These are phyloP conservation scores for Protomyces inundatus DNA, from an alignment of 1,139 yeast genomes.

Conservation along the genomic window DNA sequence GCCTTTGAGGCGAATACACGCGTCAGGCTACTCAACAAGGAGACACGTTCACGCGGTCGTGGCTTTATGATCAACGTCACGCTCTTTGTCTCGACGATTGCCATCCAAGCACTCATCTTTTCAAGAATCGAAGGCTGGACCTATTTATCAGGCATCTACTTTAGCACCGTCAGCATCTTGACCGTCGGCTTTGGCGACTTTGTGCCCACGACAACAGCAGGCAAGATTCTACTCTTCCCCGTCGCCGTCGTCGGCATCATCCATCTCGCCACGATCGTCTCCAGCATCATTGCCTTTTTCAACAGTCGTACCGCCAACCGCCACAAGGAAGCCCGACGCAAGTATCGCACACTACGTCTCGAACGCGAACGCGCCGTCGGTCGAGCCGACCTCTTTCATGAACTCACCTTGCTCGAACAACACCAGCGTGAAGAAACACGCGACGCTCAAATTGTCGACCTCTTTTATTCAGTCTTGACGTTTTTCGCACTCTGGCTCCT, in stretches of 20 bases:
- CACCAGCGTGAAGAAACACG: constrained; percentile 3
- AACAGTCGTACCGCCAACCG: not conserved
- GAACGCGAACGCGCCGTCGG: constrained; percentile 1
- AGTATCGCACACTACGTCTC: not conserved
- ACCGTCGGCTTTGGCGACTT: constrained; percentile 25
- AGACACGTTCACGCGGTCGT: constrained; percentile 13
- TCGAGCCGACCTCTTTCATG: constrained; percentile 1
- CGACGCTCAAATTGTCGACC: constrained; percentile 1
- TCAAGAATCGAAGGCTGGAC: constrained; percentile 19
- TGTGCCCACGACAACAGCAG: constrained; percentile 10
- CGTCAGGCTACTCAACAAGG: constrained; percentile 4
- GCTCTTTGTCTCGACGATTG: not conserved
- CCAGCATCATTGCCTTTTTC: constrained; percentile 13
- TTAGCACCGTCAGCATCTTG: constrained; percentile 3
- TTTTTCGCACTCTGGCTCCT: constrained; percentile 62
- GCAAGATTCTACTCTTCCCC: constrained; percentile 16
- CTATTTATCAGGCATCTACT: constrained; percentile 10
- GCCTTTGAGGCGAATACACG: constrained; percentile 6
- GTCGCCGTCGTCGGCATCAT: constrained; percentile 21
- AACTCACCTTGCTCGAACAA: constrained; percentile 4
- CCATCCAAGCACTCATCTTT: constrained; percentile 14
- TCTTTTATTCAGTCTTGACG: constrained; percentile 33
- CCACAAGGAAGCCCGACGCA: not conserved
- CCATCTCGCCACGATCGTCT: constrained; percentile 5
- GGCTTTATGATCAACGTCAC: constrained; percentile 24